phyloP scores from a whole-genome alignment of 306 rosid genomes.

The Cucurbita maxima region DNA sequence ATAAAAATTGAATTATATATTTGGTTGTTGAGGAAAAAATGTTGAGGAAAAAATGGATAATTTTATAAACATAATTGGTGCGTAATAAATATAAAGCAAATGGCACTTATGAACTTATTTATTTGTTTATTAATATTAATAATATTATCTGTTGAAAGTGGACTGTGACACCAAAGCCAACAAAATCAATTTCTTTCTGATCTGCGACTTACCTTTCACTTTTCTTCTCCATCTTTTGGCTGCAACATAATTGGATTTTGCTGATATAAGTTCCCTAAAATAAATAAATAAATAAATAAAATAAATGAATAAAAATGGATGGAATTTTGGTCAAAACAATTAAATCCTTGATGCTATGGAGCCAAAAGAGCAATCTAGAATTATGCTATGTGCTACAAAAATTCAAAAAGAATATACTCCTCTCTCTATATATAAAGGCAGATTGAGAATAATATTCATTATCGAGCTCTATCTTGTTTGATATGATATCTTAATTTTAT shows the following conservation, averaged over 20 bases:
- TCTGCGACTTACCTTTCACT: not conserved
- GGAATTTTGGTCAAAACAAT: not conserved
- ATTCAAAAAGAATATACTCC: no score
- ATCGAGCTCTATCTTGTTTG: no score
- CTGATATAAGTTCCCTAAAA: not conserved
- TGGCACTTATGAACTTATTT: not conserved
- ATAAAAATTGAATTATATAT: no score
- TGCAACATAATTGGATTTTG: not conserved
- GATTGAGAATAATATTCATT: no score
- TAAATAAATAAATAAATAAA: not conserved
- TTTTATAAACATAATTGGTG: not conserved
- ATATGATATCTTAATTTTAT: no score
- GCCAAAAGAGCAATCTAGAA: no score
- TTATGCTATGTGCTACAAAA: no score
- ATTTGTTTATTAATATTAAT: not conserved
- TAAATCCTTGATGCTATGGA: no score
- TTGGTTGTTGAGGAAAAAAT: not conserved
- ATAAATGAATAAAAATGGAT: not conserved
- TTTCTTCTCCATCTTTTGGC: not conserved
- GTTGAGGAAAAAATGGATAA: no score
- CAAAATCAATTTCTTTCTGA: not conserved
- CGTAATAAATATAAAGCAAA: not conserved
- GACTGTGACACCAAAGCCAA: not conserved
- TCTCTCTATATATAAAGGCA: no score
- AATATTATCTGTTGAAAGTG: not conserved